Base-by-base conservation (phyloP, 768 basidiomycete species). In the Tricholoma flavovirens region DNA sequence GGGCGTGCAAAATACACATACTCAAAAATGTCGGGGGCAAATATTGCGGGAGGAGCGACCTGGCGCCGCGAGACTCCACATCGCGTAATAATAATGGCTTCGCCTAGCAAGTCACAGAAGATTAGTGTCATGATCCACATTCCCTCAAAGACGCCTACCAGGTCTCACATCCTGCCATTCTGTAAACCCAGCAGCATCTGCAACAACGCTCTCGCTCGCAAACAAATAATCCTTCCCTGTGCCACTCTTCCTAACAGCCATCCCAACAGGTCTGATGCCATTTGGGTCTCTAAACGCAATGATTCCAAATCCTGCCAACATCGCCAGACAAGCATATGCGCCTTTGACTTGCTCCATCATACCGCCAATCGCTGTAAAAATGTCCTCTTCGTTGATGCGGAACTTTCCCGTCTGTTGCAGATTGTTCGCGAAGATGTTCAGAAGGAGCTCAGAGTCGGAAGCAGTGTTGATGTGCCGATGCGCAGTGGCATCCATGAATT, bases 391-490 rank as follows among this genome's bases (percentile, higher is more conserved):
- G 67, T 98, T 98, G 76, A 98, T 99, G 58, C 94, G 91, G 73
- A 98, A 95, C 72, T 99, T 99, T 54, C 96, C 97, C 9, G 96
- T 98, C 70, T 98, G 87, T 66, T 99, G 97, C 15, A 99, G 83
- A 64, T 96, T 95, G 77, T 98, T 85, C 53, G 97, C 97, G 69
- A 99, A 93, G 62, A 97, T 92, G 73, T 99, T 99, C 60, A 99
- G 83, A 38, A 99, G 82, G 11, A 99, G 78, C 72, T 99, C 97
- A 4, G 96, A 98, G 75, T 99, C 97, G 24, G 93, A 97, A 43
- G 93, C 90, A 7, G 97, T 99, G 75, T 99, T 99, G 76, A 98
- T 98, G 70, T 99, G 97, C 40, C 97, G 82, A 73, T 99, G 97
- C 10, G 94, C 96, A 24, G 87, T 91, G 19, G 92, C 90, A 64